These are phyloP conservation scores for Coemansia sp. DNA, from an alignment of 192 early-diverging fungal species.

Conservation along the genomic window DNA sequence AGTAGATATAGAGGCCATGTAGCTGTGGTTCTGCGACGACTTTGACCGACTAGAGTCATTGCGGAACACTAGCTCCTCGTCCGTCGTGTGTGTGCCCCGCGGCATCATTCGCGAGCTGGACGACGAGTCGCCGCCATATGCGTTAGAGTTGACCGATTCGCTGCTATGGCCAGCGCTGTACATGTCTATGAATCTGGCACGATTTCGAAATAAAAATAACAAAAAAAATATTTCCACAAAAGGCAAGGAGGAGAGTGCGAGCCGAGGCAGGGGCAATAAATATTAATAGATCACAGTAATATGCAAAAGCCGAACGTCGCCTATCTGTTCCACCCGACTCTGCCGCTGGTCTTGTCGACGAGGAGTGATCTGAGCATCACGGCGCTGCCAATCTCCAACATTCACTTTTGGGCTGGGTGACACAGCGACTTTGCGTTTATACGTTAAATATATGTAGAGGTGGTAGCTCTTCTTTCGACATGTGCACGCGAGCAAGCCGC, in stretches of 20 bases:
- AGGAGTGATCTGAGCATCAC: conserved; percentile 29
- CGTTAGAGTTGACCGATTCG: conserved; percentile 35
- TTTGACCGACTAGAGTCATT: conserved; percentile 49
- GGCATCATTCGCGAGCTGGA: conserved; percentile 50
- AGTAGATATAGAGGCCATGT: conserved; percentile 53
- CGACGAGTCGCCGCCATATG: conserved; percentile 17
- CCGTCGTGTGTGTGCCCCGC: conserved; percentile 37
- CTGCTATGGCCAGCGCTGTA: conserved; percentile 37
- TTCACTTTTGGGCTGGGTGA: too few relatives aligned
- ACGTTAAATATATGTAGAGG: too few relatives aligned
- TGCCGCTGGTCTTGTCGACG: conserved; percentile 45
- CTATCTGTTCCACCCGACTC: conserved; percentile 45
- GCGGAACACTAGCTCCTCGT: conserved; percentile 54
- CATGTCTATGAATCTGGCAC: neutral
- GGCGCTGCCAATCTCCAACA: too few relatives aligned
- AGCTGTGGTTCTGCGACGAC: conserved; percentile 48
- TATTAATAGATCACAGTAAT: too few relatives aligned
- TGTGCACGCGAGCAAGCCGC: too few relatives aligned
- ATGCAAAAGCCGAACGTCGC: conserved; percentile 3
- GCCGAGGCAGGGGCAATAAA: too few relatives aligned
- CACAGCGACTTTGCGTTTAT: neutral
- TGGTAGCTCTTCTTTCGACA: too few relatives aligned
- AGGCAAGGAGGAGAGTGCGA: neutral
- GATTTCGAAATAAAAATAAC: neutral
- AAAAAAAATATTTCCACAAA: neutral